Evolutionary conservation across 805 yeast species (phyloP), one percentile per base, ranked within the genome.

Genomic region (Ogataea chonburiensis): DNA sequence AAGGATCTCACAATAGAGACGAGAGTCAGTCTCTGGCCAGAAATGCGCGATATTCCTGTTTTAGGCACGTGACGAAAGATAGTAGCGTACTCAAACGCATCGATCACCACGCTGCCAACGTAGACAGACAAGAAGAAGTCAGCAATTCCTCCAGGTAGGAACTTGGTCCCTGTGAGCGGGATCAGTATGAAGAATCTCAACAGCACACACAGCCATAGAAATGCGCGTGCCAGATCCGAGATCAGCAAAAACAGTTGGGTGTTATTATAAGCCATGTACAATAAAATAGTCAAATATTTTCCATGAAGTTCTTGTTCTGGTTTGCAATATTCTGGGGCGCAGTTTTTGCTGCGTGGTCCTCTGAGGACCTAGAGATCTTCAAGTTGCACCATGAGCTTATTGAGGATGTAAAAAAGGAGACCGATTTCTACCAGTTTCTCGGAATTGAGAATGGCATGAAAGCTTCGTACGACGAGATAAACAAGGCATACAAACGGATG

Each of bases 281-380:
- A 16, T 9, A 34, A 34, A 34, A 22, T 16, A 17, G 17, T 24
- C 24, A 17, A 19, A 20, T 17, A 34, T 27, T 29, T 30, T 24
- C 27, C 15, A 30, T 47, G 52, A 43, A 34, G 22, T 20, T 30
- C 12, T 18, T 40, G 31, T 37, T 29, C 12, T 43, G 42, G 46
- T 6, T 49, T 2, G 15, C 40, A 7, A 14, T 35, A 8, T 6
- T 43, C 18, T 13, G 16, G 10, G n/a, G 38, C 5, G 30, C 38
- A 7, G 24, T 34, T 9, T 16, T 41, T 21, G 49, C 44, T 6
- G 47, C 53, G 2, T 53, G 56, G 56, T 39, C 55, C 2, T 37
- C 79, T 0, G 78, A 75, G 38, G 97, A 91, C 59, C 69, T 82
- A 21, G 96, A 89, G 62, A 79, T 91, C 37, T 88, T 91, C 65